phyloP scores from a whole-genome alignment of 352 stramenopile species.

The Elongisporangium prolatum region DNA sequence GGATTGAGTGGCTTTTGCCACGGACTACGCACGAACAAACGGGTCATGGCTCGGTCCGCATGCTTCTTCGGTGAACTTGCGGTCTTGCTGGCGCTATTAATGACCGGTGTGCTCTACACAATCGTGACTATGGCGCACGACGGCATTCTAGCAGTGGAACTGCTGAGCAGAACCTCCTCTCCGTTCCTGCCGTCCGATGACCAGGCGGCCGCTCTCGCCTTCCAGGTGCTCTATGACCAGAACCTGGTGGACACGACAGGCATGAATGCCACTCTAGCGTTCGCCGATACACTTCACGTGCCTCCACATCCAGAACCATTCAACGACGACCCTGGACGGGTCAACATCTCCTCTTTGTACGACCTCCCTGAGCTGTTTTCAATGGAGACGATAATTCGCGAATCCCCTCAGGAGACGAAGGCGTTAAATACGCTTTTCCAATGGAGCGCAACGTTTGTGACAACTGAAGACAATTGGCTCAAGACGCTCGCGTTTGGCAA shows the following conservation, averaged over 20 bases:
- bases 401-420: not conserved
- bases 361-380: constrained; percentile 39
- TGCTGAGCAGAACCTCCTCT: constrained; percentile 28
- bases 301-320: constrained; percentile 48
- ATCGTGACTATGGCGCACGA: constrained; percentile 42
- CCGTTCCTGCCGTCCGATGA: constrained; percentile 24
- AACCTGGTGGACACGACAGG: constrained; percentile 34
- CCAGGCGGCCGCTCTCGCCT: not conserved
- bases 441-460: constrained; percentile 44
- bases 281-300: constrained; percentile 55
- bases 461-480: constrained; percentile 18
- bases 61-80: constrained; percentile 48
- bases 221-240: constrained; percentile 36
- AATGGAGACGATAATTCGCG: constrained; percentile 13
- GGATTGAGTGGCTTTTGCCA: constrained; percentile 21
- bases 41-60: constrained; percentile 20
- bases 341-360: constrained; percentile 46
- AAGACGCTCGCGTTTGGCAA: constrained; percentile 34
- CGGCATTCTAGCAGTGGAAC: constrained; percentile 32
- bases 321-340: constrained; percentile 25
- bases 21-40: constrained; percentile 37
- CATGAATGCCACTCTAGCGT: constrained; percentile 34
- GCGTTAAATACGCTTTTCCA: constrained; percentile 29
- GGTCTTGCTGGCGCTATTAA: constrained; percentile 30
- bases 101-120: constrained; percentile 47